Evolutionary conservation across 768 basidiomycete species (phyloP).

Genomic region (Macrolepiota albuminosa): DNA sequence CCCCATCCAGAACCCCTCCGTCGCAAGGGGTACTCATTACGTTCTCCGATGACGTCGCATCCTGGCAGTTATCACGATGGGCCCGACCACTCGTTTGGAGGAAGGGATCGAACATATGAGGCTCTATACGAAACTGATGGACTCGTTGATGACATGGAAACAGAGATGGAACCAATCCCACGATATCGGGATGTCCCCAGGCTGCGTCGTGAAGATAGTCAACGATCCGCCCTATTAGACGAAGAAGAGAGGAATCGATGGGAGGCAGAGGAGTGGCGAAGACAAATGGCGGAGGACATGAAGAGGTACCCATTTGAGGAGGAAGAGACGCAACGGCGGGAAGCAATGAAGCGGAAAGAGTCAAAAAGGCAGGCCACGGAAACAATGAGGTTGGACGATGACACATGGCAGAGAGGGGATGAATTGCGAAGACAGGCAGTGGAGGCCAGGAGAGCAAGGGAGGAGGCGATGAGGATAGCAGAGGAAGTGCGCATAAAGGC

Average conservation of each 20-base stretch:
- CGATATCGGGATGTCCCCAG: conserved; percentile 2
- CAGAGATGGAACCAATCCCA: conserved; percentile 5
- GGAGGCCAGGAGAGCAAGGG: conserved; percentile 22
- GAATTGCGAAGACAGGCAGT: conserved; percentile 9
- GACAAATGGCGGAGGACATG: not conserved
- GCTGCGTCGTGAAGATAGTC: conserved; percentile 1
- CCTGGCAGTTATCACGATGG: conserved; percentile 14
- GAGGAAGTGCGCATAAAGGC: conserved; percentile 10
- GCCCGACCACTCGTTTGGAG: conserved; percentile 16
- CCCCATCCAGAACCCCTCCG: conserved; percentile 12
- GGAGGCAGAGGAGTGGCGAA: conserved; percentile 10
- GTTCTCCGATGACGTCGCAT: conserved; percentile 16
- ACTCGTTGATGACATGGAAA: conserved; percentile 15
- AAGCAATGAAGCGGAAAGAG: conserved; percentile 7
- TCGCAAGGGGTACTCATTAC: conserved; percentile 7
- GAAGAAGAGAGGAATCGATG: conserved; percentile 9
- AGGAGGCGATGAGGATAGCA: conserved; percentile 13
- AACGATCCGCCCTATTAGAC: not conserved
- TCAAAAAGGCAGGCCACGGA: conserved; percentile 11
- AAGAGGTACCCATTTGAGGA: conserved; percentile 9
- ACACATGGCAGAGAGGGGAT: conserved; percentile 18
- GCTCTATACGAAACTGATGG: conserved; percentile 16
- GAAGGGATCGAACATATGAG: conserved; percentile 12
- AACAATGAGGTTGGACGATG: conserved; percentile 10
- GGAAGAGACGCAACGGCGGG: conserved; percentile 5